Percentiles rank a stretch among this genome's conserved stretches.
Evolutionary conservation across 208 protist genomes (phyloP).

Genomic region (Leishmania braziliensis): DNA sequence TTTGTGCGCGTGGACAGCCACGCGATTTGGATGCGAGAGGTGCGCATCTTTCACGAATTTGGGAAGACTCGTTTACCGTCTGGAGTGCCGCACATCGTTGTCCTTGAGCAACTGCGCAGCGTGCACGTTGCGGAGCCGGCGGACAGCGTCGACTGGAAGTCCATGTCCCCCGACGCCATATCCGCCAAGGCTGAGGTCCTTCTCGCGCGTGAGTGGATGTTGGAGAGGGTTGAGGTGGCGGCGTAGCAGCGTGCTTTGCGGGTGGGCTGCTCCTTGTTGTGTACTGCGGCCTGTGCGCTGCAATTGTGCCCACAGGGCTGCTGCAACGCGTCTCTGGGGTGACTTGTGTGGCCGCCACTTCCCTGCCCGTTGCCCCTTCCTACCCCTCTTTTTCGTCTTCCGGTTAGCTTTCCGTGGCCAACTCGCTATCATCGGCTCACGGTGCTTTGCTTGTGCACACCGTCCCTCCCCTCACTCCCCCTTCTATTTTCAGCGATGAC

Average conservation of each 20-base stretch:
- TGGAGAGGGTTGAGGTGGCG: slow-evolving; percentile 11
- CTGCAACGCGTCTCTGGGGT: neutral
- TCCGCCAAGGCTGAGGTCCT: slow-evolving; percentile 36
- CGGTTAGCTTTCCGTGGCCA: neutral
- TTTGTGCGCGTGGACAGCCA: slow-evolving; percentile 67
- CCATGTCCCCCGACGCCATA: slow-evolving; percentile 37
- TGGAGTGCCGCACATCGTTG: slow-evolving; percentile 55
- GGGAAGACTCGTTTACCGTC: slow-evolving; percentile 18
- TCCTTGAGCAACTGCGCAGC: slow-evolving; percentile 58
- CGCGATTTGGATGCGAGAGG: slow-evolving; percentile 71
- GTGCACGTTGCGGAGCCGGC: slow-evolving; percentile 32
- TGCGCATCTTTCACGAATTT: slow-evolving; percentile 82
- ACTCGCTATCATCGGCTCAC: neutral
- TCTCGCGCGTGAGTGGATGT: slow-evolving; percentile 33
- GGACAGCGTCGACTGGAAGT: slow-evolving; percentile 38
- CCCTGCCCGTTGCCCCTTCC: neutral
- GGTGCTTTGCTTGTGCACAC: neutral
- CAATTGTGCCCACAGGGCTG: neutral
- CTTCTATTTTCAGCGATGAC: neutral
- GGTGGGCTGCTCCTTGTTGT: neutral
- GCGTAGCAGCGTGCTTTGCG: neutral
- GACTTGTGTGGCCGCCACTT: slow-evolving; percentile 1
- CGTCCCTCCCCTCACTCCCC: neutral
- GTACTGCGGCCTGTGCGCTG: neutral
- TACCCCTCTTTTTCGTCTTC: neutral